Conservation (phyloP, 2,329 filamentous ascomycete species). For the Elsinoe fawcettii region DNA sequence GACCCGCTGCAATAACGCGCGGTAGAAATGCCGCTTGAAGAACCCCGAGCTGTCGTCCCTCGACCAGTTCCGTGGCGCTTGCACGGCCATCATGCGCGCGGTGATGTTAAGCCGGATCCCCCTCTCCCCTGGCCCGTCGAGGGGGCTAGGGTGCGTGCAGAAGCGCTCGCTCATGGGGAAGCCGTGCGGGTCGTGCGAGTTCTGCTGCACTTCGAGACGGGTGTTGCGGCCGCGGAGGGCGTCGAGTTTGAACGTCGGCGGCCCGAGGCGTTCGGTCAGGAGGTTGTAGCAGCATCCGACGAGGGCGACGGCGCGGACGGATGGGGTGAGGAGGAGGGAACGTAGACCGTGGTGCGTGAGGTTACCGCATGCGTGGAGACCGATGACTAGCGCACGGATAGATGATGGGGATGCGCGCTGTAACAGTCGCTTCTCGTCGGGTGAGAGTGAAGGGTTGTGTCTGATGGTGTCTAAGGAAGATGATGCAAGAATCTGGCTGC, state of each 20-base stretch:
- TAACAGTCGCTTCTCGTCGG: constrained; percentile 17
- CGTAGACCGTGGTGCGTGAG: constrained; percentile 91
- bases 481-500: constrained; percentile 50
- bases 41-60: constrained; percentile 71
- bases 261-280: constrained; percentile 79
- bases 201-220: constrained; percentile 59
- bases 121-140: constrained; percentile 26
- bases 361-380: constrained; percentile 94
- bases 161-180: constrained; percentile 84
- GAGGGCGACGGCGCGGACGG: constrained; percentile 83
- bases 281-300: constrained; percentile 98
- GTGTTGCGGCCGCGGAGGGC: constrained; percentile 65
- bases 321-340: constrained; percentile 74
- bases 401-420: constrained; percentile 23
- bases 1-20: constrained; percentile 83
- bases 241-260: constrained; percentile 78
- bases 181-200: constrained; percentile 74
- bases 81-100: constrained; percentile 94
- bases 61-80: constrained; percentile 91
- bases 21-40: constrained; percentile 89
- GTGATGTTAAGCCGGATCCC: constrained; percentile 90
- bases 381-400: constrained; percentile 70
- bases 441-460: constrained; percentile 19
- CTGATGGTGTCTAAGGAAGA: neutral
- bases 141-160: constrained; percentile 35